phyloP scores from a whole-genome alignment of 768 basidiomycete genomes.

The Strobilomyces dryophilus region DNA sequence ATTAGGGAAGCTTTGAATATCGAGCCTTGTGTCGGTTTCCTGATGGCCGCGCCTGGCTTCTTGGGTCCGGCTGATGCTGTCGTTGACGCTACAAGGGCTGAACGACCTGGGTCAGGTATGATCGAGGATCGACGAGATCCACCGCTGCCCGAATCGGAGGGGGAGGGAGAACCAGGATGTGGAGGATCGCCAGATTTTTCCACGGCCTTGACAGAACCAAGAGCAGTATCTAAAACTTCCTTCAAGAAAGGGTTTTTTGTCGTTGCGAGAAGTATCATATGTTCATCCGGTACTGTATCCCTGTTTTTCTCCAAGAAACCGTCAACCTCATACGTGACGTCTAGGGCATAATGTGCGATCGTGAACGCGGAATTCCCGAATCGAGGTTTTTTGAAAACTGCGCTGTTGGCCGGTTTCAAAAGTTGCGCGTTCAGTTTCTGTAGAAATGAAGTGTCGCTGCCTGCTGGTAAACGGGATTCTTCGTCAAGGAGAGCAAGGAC shows the following conservation, averaged over 20 bases:
- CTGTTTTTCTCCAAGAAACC: conserved; percentile 99
- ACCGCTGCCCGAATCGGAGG: conserved; percentile 73
- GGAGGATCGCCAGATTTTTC: conserved; percentile 49
- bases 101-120: conserved; percentile 84
- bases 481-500: conserved; percentile 94
- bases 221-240: conserved; percentile 89
- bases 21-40: conserved; percentile 94
- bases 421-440: conserved; percentile 90
- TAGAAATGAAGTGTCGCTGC: conserved; percentile 88
- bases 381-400: conserved; percentile 96
- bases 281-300: conserved; percentile 98
- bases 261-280: conserved; percentile 79
- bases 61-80: conserved; percentile 42
- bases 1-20: conserved; percentile 97
- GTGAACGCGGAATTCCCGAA: conserved; percentile 98
- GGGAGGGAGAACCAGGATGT: conserved; percentile 68
- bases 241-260: conserved; percentile 92
- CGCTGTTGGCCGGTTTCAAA: conserved; percentile 77
- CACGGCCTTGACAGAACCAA: conserved; percentile 62
- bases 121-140: conserved; percentile 78
- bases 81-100: conserved; percentile 57
- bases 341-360: conserved; percentile 95
- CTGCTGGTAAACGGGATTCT: conserved; percentile 93
- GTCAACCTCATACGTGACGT: conserved; percentile 98
- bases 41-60: conserved; percentile 64